Base-by-base conservation (phyloP, 352 stramenopile species). In the Phytophthora fragariaefolia region DNA sequence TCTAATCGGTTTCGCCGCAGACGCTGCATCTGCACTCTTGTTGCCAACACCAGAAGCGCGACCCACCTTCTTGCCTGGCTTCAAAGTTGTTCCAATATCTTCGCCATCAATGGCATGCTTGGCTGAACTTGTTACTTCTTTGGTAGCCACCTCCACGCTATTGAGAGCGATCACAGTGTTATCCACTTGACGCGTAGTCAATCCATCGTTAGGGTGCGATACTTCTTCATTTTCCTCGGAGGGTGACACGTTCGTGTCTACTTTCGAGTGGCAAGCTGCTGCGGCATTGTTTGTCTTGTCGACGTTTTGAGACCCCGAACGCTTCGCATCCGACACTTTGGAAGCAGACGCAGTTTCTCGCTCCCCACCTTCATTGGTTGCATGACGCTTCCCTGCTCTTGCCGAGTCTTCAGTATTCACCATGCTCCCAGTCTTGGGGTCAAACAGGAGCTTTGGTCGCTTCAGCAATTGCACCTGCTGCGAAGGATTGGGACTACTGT, bases 361-460 rank as follows among this genome's bases (percentile, higher is more conserved):
- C 8, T 56, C 23, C 59, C 50, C 48, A 6, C n/a, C 28, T 61
- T 52, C 40, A 51, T 46, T 48, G 6, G n/a, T 50, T 54, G 24
- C 9, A 22, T 64, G 47, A 10, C 52, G 56, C 42, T 74, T 72
- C 15, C 13, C 48, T 59, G 26, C 17, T 10, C 7, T 22, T 58
- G 26, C 6, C 15, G 45, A 57, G 15, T 77, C 72, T 38, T 82
- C 67, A 0, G 66, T 81, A 34, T 66, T 80, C 18, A 93, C 64
- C 80, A 91, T 86, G 12, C 22, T 63, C 3, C 80, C 85, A 13
- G 71, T 90, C 58, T 87, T 91, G 1, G 77, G 85, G 32, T 93
- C 83, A 69, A 91, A 92, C 4, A 93, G 63, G 80, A 92, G 88
- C 30, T 85, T 84, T 27, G 83, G 73, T 56, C 85, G 77, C 57